These are phyloP conservation scores for Giardia duodenalis DNA, from an alignment of 208 protist species.

Conservation along the genomic window DNA sequence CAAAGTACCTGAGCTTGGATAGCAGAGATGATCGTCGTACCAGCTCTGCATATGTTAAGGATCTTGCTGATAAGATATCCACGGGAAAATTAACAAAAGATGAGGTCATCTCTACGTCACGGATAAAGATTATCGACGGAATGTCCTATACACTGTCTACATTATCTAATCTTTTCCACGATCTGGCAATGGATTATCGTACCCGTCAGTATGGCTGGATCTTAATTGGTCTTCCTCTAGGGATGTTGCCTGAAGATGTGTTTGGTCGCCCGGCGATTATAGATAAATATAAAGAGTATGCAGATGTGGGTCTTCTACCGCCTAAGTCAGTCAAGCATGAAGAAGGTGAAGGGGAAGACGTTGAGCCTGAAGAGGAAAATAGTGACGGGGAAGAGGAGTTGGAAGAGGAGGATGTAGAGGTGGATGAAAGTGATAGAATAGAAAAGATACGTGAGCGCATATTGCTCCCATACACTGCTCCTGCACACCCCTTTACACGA, in stretches of 20 bases:
- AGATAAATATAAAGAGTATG: neutral
- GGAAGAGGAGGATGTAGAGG: neutral
- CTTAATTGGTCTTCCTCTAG: neutral
- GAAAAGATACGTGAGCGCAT: neutral
- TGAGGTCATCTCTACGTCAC: neutral
- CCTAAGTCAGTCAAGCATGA: neutral
- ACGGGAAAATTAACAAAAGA: neutral
- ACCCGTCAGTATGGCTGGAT: neutral
- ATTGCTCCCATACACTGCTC: conserved; percentile 23
- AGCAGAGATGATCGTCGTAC: neutral
- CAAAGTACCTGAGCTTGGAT: neutral
- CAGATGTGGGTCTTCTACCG: neutral
- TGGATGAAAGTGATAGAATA: conserved; percentile 9
- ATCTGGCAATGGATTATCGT: neutral
- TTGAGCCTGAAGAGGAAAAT: neutral
- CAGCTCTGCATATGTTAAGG: neutral
- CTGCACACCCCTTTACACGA: neutral
- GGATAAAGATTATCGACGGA: neutral
- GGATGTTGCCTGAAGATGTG: neutral
- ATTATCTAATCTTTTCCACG: neutral
- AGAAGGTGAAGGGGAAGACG: conserved; percentile 15
- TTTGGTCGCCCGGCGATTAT: neutral
- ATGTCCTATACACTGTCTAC: neutral
- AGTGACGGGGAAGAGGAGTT: neutral
- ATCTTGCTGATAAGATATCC: neutral